phyloP scores from a whole-genome alignment of 2,329 filamentous ascomycete species.

The Botryotinia narcissicola region DNA sequence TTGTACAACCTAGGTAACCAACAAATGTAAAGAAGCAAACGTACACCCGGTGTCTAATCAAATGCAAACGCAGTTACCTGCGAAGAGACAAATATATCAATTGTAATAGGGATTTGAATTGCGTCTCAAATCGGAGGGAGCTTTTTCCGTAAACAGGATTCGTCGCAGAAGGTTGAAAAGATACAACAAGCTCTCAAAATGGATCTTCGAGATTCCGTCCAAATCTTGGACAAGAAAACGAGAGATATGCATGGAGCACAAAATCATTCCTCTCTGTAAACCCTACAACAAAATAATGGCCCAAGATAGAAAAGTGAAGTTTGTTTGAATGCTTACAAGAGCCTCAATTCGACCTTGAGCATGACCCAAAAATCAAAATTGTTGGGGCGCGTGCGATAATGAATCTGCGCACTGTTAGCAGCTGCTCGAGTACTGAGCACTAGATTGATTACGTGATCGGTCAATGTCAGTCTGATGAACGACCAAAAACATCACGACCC shows the following conservation, averaged over 20 bases:
- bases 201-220: background rate
- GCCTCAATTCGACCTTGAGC: background rate
- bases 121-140: background rate
- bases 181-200: background rate
- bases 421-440: background rate
- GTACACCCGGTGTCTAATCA: background rate
- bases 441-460: conserved; percentile 13
- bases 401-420: background rate
- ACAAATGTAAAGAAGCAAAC: background rate
- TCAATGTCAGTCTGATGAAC: background rate
- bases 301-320: background rate
- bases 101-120: background rate
- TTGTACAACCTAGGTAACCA: background rate
- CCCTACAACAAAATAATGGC: background rate
- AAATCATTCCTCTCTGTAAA: background rate
- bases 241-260: background rate
- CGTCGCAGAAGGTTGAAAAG: background rate
- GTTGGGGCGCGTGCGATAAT: background rate
- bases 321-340: background rate
- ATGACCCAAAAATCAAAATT: background rate
- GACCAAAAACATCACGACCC: background rate
- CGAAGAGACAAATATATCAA: no score
- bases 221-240: background rate
- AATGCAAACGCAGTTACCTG: background rate
- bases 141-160: background rate